phyloP scores from a whole-genome alignment of 1,284 basidiomycete species.

The Phylloporus gajari region DNA sequence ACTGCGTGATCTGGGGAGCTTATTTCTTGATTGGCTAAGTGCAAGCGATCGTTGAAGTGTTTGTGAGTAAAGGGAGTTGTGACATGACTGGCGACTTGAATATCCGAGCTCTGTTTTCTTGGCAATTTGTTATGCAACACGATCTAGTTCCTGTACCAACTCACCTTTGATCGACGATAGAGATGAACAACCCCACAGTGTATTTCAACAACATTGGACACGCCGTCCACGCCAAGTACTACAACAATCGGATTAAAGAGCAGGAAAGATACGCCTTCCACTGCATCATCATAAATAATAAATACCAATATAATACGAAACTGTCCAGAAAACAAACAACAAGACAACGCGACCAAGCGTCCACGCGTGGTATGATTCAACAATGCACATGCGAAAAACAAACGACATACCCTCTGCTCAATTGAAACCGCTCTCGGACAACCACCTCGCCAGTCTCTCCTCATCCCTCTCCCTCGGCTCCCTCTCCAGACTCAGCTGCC shows the following conservation, averaged over 20 bases:
- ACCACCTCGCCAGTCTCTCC: slow-evolving; percentile 70
- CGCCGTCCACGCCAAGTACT: neutral
- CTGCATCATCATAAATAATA: slow-evolving; percentile 32
- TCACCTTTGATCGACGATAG: too few species aligned
- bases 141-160: too few species aligned
- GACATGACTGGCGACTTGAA: too few species aligned
- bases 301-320: slow-evolving; percentile 28
- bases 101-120: too few species aligned
- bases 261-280: neutral
- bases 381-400: neutral
- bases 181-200: too few species aligned
- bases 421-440: slow-evolving; percentile 73
- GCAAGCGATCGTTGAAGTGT: too few species aligned
- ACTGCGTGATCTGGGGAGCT: too few species aligned
- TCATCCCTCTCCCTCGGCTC: slow-evolving; percentile 84
- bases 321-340: slow-evolving; percentile 3
- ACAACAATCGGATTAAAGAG: neutral
- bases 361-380: slow-evolving; percentile 14
- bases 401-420: slow-evolving; percentile 16
- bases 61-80: neutral
- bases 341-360: slow-evolving; percentile 14
- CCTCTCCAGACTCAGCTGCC: slow-evolving; percentile 71
- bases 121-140: too few species aligned
- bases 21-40: too few species aligned
- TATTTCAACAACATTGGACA: too few species aligned